Conservation (phyloP, 306 rosid genomes). For the Alnus glutinosa region DNA sequence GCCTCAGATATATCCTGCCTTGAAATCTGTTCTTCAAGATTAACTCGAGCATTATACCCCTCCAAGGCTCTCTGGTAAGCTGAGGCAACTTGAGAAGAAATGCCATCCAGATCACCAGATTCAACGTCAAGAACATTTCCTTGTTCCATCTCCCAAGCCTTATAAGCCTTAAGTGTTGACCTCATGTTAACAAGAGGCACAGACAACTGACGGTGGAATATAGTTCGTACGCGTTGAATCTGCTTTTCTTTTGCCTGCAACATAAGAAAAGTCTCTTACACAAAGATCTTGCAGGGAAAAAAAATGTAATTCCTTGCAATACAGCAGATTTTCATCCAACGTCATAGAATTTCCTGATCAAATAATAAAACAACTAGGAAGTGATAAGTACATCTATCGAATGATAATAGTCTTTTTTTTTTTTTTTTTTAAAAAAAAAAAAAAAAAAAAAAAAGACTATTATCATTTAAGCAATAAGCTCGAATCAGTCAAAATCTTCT, state of each 20-base stretch:
- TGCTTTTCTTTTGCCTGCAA: slow-evolving; percentile 79
- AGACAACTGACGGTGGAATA: slow-evolving; percentile 90
- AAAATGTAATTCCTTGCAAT: background rate
- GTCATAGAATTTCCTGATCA: background rate
- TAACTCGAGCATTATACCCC: slow-evolving; percentile 64
- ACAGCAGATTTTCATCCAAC: background rate
- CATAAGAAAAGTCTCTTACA: slow-evolving; percentile 27
- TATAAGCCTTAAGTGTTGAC: slow-evolving; percentile 66
- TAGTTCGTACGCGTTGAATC: slow-evolving; percentile 57
- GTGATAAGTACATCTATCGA: background rate
- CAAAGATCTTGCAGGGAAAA: background rate
- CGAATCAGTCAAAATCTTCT: background rate
- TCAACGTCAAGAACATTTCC: slow-evolving; percentile 47
- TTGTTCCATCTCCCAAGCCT: slow-evolving; percentile 82
- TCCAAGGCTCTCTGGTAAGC: slow-evolving; percentile 78
- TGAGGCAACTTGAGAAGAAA: slow-evolving; percentile 58
- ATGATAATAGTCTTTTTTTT: too few relatives aligned
- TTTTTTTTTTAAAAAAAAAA: too few relatives aligned
- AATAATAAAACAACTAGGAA: background rate
- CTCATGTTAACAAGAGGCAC: slow-evolving; percentile 72
- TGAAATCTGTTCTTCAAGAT: slow-evolving; percentile 64
- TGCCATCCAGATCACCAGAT: slow-evolving; percentile 41
- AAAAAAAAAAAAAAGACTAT: background rate
- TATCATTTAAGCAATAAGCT: background rate
- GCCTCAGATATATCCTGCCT: slow-evolving; percentile 53